phyloP scores from a whole-genome alignment of 371 early-diverging fungal species.

The Blakeslea trispora region DNA sequence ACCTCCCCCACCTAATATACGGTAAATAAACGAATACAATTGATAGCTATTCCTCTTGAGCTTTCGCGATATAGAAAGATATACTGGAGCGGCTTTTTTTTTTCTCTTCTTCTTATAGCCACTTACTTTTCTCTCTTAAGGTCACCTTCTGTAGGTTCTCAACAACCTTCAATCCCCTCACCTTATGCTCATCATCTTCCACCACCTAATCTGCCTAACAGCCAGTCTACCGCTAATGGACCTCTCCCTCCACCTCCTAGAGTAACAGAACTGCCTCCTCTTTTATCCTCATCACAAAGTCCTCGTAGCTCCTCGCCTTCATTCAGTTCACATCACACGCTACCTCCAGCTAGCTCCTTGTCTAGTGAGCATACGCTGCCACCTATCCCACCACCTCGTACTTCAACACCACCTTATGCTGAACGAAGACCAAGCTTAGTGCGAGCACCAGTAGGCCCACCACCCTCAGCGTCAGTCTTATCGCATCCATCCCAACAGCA shows the following conservation, averaged over 20 bases:
- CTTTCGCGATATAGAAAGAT: neutral
- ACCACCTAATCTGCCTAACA: constrained; percentile 17
- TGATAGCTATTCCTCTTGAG: neutral
- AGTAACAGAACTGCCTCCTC: constrained; percentile 28
- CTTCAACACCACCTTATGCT: constrained; percentile 20
- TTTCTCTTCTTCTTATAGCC: neutral
- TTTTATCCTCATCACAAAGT: constrained; percentile 15
- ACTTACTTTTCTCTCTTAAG: neutral
- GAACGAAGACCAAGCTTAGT: constrained; percentile 24
- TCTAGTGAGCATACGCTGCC: constrained; percentile 17
- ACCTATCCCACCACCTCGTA: constrained; percentile 20
- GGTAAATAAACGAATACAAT: constrained; percentile 16
- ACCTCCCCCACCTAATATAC: constrained; percentile 28
- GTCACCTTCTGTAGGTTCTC: constrained; percentile 15
- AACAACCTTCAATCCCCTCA: constrained; percentile 13
- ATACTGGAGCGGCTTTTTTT: neutral
- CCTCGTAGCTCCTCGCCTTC: constrained; percentile 25
- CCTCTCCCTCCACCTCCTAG: constrained; percentile 12
- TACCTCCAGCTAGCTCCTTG: constrained; percentile 27
- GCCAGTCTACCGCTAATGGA: neutral
- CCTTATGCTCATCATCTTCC: constrained; percentile 32
- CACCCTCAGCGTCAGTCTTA: constrained; percentile 3
- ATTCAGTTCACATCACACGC: constrained; percentile 8
- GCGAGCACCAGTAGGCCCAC: constrained; percentile 1
- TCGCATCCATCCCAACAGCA: neutral